Evolutionary conservation across 192 early-diverging fungal species (phyloP).

Genomic region (Paraglomus occultum): DNA sequence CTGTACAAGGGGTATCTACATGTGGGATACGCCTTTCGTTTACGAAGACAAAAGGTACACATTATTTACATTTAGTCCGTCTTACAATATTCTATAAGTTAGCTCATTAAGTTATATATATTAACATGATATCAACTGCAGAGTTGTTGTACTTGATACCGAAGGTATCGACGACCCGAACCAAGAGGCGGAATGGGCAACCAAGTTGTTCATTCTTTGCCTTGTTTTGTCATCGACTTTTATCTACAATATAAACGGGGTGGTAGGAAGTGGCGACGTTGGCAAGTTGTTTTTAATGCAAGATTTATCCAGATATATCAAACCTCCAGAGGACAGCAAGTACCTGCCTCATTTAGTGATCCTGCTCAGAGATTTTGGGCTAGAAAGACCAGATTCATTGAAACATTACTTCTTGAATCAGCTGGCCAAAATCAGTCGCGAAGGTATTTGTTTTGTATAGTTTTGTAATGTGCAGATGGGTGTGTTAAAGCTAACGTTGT

Average conservation of each 20-base stretch:
- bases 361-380: constrained; percentile 15
- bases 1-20: constrained; percentile 23
- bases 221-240: constrained; percentile 21
- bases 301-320: constrained; percentile 21
- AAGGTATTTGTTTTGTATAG: neutral
- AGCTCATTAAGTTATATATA: too few species aligned
- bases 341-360: constrained; percentile 18
- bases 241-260: constrained; percentile 26
- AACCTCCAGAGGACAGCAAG: constrained; percentile 7
- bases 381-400: constrained; percentile 4
- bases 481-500: neutral
- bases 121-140: too few species aligned
- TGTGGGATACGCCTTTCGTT: constrained; percentile 24
- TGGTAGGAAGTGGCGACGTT: constrained; percentile 17
- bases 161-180: constrained; percentile 26
- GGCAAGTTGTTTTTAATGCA: constrained; percentile 25
- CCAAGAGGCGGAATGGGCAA: constrained; percentile 18
- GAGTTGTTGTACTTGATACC: constrained; percentile 14
- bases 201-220: constrained; percentile 26
- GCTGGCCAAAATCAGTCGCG: neutral
- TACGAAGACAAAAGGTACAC: neutral
- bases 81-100: too few species aligned
- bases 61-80: too few species aligned
- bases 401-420: constrained; percentile 9
- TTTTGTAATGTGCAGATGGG: neutral